phyloP scores from a whole-genome alignment of 2,329 filamentous ascomycete species.

The Fusarium clavum region DNA sequence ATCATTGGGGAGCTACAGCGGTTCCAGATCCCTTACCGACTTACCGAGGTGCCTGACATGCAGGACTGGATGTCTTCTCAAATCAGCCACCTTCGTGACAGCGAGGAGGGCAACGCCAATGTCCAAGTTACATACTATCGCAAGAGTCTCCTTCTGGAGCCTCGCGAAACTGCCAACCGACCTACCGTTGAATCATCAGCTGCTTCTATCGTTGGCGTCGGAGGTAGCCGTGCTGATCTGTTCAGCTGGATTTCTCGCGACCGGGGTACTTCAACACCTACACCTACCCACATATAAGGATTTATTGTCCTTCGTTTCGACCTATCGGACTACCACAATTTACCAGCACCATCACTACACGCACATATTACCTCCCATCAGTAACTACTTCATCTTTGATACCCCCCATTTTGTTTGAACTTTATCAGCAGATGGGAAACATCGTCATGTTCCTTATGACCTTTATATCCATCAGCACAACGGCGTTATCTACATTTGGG shows the following conservation, averaged over 20 bases:
- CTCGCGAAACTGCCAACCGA: slow-evolving; percentile 65
- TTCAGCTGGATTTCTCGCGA: slow-evolving; percentile 66
- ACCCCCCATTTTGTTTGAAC: slow-evolving; percentile 48
- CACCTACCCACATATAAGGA: slow-evolving; percentile 43
- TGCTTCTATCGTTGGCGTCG: slow-evolving; percentile 44
- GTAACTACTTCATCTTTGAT: slow-evolving; percentile 54
- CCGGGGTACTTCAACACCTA: slow-evolving; percentile 51
- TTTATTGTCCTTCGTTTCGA: slow-evolving; percentile 4
- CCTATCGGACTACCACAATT: slow-evolving; percentile 13
- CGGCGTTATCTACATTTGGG: slow-evolving; percentile 46
- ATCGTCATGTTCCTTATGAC: slow-evolving; percentile 48
- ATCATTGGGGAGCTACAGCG: slow-evolving; percentile 96
- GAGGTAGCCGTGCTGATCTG: slow-evolving; percentile 55
- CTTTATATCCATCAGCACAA: slow-evolving; percentile 48
- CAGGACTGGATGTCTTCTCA: slow-evolving; percentile 93
- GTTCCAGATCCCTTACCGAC: slow-evolving; percentile 92
- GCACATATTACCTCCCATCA: slow-evolving; percentile 48
- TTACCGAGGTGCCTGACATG: slow-evolving; percentile 85
- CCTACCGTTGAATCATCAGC: slow-evolving; percentile 51
- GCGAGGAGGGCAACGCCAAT: slow-evolving; percentile 65
- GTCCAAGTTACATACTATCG: slow-evolving; percentile 77
- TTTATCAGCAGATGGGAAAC: slow-evolving; percentile 44
- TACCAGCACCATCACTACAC: slow-evolving; percentile 33
- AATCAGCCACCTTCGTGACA: slow-evolving; percentile 78
- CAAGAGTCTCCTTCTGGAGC: slow-evolving; percentile 86